A percentile compares a stretch with the other conserved stretches of the same genome.
Evolutionary conservation across 306 rosid genomes (phyloP).

Genomic region (Glycyrrhiza uralensis): DNA sequence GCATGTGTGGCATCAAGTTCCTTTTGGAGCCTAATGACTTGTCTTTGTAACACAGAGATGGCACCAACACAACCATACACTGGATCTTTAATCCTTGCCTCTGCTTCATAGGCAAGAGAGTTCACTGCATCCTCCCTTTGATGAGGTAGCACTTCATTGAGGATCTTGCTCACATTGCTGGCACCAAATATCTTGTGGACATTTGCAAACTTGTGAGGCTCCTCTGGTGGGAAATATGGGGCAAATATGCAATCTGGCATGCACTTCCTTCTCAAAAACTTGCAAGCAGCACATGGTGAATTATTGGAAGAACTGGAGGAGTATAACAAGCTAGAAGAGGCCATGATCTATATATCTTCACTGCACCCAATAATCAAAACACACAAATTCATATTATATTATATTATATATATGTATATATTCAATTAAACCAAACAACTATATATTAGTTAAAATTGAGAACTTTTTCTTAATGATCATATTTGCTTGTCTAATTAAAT

Average conservation of each 20-base stretch:
- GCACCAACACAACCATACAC: constrained; percentile 93
- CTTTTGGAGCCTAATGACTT: constrained; percentile 75
- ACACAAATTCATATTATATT: too few relatives aligned
- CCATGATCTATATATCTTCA: constrained; percentile 35
- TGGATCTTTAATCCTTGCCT: constrained; percentile 85
- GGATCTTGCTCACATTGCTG: constrained; percentile 81
- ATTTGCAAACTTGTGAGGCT: constrained; percentile 78
- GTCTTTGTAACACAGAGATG: constrained; percentile 77
- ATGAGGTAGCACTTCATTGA: constrained; percentile 73
- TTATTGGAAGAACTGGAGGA: too few relatives aligned
- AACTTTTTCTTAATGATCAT: background rate
- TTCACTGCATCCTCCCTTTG: constrained; percentile 88
- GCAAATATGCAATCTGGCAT: constrained; percentile 75
- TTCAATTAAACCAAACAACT: background rate
- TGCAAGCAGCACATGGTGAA: constrained; percentile 96
- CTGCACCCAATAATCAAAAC: background rate
- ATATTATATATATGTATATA: too few relatives aligned
- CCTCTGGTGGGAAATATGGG: constrained; percentile 85
- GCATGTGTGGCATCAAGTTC: constrained; percentile 84
- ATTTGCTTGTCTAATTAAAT: background rate
- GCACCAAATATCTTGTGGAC: constrained; percentile 97
- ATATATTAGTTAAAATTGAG: background rate
- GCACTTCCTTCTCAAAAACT: constrained; percentile 81
- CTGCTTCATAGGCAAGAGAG: constrained; percentile 92
- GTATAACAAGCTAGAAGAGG: constrained; percentile 71